Base-by-base conservation (phyloP, 169 alveolate species). In the Plasmodium coatneyi region DNA sequence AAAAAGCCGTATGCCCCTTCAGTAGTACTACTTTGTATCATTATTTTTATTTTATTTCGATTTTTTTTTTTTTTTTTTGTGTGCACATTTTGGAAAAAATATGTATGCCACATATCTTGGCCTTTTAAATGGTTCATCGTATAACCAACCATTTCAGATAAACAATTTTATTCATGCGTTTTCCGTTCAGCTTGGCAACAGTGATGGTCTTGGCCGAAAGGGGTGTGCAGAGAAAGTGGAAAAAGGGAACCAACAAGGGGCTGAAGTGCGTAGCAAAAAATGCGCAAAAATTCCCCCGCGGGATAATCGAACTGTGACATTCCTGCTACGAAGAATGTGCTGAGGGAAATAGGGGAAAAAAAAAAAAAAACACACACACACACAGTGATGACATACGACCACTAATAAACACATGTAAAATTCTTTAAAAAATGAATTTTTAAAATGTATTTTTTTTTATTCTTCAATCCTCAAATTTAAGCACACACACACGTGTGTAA, bases 21-120 rank as follows among this genome's bases (percentile, higher is more conserved):
- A 49, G 60, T 49, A 49, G 60, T 14, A 7, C 60, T 49, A 49
- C 60, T 49, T 49, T 12, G 60, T 49, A 49, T 49, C 60, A 12
- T 49, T 49, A 49, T 49, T 49, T 49, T 49, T 49, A 49, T 49
- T 49, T 12, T 49, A 49, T 49, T 49, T 14, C 19, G n/a, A 5
- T 10, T 49, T 49, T 49, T 14, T 32, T 76, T 82, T 56, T 82
- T 49, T 49, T 49, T 76, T 76, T 82, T 60, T 66, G 60, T 80
- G 72, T 66, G 92, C 30, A 39, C 92, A 36, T 66, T 28, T 80
- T 82, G 52, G 72, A 82, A 78, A 82, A 82, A 82, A 28, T 82
- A 60, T 54, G 54, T 82, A 82, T 22, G 92, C 72, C 46, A 30
- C 9, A 39, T 80, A 82, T n/a, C 43, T 82, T 82, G 28, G 16